Percentiles rank a stretch among this genome's conserved stretches.
Conservation (phyloP, 371 early-diverging fungal genomes). For the Mortierella polycephala region DNA sequence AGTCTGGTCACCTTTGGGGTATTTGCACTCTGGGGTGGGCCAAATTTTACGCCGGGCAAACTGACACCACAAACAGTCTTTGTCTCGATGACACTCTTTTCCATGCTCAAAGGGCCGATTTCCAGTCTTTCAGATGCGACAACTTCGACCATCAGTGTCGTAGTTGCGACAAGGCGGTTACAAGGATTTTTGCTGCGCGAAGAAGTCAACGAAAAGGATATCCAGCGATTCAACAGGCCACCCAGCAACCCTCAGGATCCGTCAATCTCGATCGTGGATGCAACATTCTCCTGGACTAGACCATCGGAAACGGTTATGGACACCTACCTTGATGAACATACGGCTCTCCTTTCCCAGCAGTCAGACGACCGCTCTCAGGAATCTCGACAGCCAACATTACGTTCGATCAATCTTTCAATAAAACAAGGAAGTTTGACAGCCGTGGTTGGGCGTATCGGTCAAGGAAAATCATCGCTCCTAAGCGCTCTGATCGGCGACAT, state of each 20-base stretch:
- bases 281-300: conserved; percentile 65
- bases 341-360: not conserved
- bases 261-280: conserved; percentile 48
- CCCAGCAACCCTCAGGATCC: conserved; percentile 24
- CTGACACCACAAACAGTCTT: conserved; percentile 48
- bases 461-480: conserved; percentile 60
- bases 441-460: conserved; percentile 59
- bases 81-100: conserved; percentile 42
- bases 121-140: conserved; percentile 33
- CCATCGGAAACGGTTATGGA: not conserved
- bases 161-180: conserved; percentile 36
- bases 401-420: conserved; percentile 39
- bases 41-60: conserved; percentile 29
- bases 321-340: not conserved
- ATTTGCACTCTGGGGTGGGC: conserved; percentile 42
- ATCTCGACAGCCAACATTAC: conserved; percentile 6
- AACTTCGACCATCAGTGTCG: conserved; percentile 24
- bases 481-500: conserved; percentile 60
- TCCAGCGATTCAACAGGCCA: conserved; percentile 13
- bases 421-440: conserved; percentile 44
- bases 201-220: conserved; percentile 25
- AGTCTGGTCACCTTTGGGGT: conserved; percentile 43
- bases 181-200: conserved; percentile 34
- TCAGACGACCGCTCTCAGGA: not conserved
- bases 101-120: conserved; percentile 31